Base-by-base conservation (phyloP, 371 early-diverging fungal genomes). In the Thermomucor indicae-seudaticae region DNA sequence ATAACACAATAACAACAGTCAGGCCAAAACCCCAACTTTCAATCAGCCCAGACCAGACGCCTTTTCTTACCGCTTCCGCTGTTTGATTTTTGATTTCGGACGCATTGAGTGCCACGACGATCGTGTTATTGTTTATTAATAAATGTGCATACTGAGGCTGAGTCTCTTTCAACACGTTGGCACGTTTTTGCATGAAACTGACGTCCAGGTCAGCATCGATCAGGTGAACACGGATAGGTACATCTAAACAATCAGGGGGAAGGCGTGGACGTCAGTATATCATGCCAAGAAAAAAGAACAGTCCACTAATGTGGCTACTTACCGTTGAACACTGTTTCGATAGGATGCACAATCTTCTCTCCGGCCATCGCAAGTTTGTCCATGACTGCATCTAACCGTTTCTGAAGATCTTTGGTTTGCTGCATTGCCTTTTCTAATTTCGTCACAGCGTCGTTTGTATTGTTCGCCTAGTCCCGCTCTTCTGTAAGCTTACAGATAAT, bases 121-220 rank as follows among this genome's bases (percentile, higher is more conserved):
- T 54, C 0, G 61, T 72, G 32, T 71, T 73, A 5, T 65, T 66
- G 51, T 75, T 78, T n/a, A 77, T 50, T 34, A 83, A 46, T 11
- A 83, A 46, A 71, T 83, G 83, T 7, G 66, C 67, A 27, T 59
- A 51, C 0, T 62, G 57, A 0, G 74, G 52, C 2, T 70, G 67
- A 6, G 50, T 75, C 35, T 72, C 64, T 41, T 70, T 71, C 12
- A 82, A 40, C 1, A 71, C 60, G 43, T 75, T 79, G 16, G 80
- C 83, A 29, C 77, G 60, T 34, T 77, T 78, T 28, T 75, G 70
- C 63, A 74, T 74, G 53, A 68, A 83, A 2, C 51, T 53, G 11
- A 64, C 62, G 48, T 77, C 79, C 25, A 83, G 54, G 34, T 77
- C 74, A 2, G 65, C 30, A 30, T 80, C 81, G 24, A 83, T 57